These are phyloP conservation scores for Fagus sylvatica DNA, from an alignment of 306 rosid genomes.

Conservation along the genomic window DNA sequence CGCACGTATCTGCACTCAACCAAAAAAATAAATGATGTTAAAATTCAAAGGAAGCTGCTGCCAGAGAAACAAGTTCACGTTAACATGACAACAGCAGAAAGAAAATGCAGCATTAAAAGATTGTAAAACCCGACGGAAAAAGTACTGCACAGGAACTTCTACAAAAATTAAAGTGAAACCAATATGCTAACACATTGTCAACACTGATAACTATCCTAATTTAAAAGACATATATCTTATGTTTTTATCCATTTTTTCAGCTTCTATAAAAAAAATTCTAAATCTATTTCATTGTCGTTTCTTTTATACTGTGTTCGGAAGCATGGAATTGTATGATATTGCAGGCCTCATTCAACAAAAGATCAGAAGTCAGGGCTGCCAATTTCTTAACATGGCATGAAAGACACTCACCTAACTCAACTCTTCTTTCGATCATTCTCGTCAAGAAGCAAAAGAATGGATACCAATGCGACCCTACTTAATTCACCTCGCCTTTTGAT, in stretches of 20 bases:
- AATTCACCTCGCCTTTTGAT: not conserved
- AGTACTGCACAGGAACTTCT: not conserved
- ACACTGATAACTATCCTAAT: not conserved
- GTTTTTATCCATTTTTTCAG: not conserved
- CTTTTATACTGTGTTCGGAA: not conserved
- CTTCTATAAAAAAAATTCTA: not conserved
- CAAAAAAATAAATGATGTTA: not conserved
- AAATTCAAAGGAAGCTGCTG: not conserved
- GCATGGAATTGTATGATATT: not conserved
- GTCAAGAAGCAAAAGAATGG: not conserved
- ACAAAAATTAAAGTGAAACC: not conserved
- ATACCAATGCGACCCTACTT: no score
- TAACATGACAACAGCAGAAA: not conserved
- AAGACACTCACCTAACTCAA: not conserved
- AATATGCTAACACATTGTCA: not conserved
- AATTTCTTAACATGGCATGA: not conserved
- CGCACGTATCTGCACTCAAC: constrained; percentile 69
- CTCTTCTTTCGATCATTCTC: not conserved
- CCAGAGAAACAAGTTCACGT: not conserved
- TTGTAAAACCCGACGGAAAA: not conserved
- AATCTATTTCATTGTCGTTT: not conserved
- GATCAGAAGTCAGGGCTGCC: not conserved
- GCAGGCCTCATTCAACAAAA: not conserved
- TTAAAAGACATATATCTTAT: not conserved
- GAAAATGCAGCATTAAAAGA: not conserved